phyloP scores from a whole-genome alignment of 2,329 filamentous ascomycete species.

The Ceratocystis huliohia region DNA sequence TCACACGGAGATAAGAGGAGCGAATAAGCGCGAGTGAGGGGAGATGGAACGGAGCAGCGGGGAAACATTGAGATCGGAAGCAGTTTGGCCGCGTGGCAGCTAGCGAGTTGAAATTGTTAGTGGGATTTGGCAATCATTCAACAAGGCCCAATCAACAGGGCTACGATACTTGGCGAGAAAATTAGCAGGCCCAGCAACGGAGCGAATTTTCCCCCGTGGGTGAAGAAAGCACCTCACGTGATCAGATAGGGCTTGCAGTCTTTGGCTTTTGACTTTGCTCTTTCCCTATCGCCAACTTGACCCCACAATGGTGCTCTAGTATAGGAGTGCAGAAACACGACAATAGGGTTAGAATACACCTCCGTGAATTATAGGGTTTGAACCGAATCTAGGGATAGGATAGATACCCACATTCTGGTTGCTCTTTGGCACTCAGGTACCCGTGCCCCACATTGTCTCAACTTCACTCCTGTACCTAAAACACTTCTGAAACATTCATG shows the following conservation, averaged over 20 bases:
- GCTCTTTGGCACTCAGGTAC: background rate
- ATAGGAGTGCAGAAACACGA: no score
- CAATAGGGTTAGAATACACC: no score
- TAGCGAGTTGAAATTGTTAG: background rate
- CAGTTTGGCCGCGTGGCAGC: background rate
- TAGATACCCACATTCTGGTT: background rate
- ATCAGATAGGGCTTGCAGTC: background rate
- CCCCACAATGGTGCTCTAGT: no score
- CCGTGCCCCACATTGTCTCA: background rate
- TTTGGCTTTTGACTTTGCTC: no score
- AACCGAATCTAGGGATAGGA: background rate
- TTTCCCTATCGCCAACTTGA: no score
- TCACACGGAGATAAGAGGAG: background rate
- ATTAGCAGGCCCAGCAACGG: background rate
- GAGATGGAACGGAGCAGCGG: background rate
- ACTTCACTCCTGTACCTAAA: background rate
- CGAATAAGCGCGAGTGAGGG: background rate
- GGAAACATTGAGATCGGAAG: background rate
- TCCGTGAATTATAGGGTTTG: background rate
- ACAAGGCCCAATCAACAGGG: background rate
- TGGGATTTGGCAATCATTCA: background rate
- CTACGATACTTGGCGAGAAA: background rate
- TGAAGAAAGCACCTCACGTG: background rate
- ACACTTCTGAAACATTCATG: background rate
- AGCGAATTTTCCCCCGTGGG: background rate